Percentiles rank a stretch among this genome's conserved stretches.
Conservation (phyloP, 805 yeast species). For the Saccharomycopsis amapae region DNA sequence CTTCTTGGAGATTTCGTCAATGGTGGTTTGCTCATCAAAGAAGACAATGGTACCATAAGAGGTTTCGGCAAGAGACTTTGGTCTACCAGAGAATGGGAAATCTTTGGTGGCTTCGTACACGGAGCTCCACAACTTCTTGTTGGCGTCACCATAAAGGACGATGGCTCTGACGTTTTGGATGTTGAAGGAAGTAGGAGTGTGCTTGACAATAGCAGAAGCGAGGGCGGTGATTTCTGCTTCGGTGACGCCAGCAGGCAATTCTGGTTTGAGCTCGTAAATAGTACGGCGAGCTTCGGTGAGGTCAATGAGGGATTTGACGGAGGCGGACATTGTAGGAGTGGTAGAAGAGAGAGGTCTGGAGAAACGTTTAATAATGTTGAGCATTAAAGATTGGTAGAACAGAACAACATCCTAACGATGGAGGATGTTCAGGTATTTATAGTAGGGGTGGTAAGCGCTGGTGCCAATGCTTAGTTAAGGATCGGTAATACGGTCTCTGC, state of each 20-base stretch:
- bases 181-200: conserved; percentile 47
- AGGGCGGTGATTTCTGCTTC: conserved; percentile 34
- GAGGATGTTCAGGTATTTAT: too few relatives aligned
- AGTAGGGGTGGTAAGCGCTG: too few relatives aligned
- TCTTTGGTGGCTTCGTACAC: conserved; percentile 33
- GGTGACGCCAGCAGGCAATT: conserved; percentile 36
- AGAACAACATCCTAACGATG: too few relatives aligned
- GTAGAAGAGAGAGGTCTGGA: neutral
- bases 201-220: conserved; percentile 39
- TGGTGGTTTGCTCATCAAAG: conserved; percentile 37
- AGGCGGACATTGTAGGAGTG: conserved; percentile 5
- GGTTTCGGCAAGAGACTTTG: conserved; percentile 36
- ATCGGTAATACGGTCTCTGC: too few relatives aligned
- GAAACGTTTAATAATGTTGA: neutral
- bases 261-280: conserved; percentile 38
- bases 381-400: too few relatives aligned
- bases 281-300: conserved; percentile 30
- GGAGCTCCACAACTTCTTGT: conserved; percentile 39
- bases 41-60: conserved; percentile 45
- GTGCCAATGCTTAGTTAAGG: too few relatives aligned
- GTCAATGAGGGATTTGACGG: conserved; percentile 9
- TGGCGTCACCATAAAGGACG: conserved; percentile 39
- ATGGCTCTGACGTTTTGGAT: conserved; percentile 44
- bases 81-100: conserved; percentile 33
- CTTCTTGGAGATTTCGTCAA: conserved; percentile 35